phyloP scores from a whole-genome alignment of 1,139 yeast species.

The Debaryomyces coudertii region DNA sequence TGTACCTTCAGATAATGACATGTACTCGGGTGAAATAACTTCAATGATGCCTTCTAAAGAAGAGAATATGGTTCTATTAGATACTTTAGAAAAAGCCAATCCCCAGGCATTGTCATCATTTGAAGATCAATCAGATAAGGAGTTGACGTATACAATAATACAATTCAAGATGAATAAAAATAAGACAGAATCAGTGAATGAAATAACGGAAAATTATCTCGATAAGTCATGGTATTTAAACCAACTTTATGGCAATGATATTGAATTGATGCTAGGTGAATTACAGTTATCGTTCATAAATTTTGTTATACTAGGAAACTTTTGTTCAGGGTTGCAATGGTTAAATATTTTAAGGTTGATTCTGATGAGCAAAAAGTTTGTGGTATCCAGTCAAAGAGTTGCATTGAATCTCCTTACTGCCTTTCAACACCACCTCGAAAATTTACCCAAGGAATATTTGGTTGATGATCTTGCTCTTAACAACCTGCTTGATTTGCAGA shows the following conservation, averaged over 20 bases:
- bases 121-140: conserved; percentile 17
- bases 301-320: conserved; percentile 32
- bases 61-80: conserved; percentile 29
- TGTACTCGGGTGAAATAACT: conserved; percentile 18
- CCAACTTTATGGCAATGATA: conserved; percentile 25
- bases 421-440: conserved; percentile 23
- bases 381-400: conserved; percentile 18
- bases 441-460: conserved; percentile 30
- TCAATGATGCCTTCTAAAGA: conserved; percentile 34
- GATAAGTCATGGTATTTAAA: conserved; percentile 35
- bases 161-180: conserved; percentile 21
- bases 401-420: conserved; percentile 19
- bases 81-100: conserved; percentile 18
- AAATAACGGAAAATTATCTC: conserved; percentile 24
- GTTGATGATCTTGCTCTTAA: conserved; percentile 19
- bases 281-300: conserved; percentile 28
- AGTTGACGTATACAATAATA: conserved; percentile 29
- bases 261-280: conserved; percentile 28
- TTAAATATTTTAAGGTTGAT: conserved; percentile 24
- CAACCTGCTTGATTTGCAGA: conserved; percentile 22
- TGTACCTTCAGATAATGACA: conserved; percentile 16
- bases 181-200: conserved; percentile 11
- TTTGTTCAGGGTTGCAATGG: conserved; percentile 39
- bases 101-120: conserved; percentile 13
- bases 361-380: conserved; percentile 26